Base-by-base conservation (phyloP, 2,329 filamentous ascomycete genomes). In the Cyphellophora attinorum region DNA sequence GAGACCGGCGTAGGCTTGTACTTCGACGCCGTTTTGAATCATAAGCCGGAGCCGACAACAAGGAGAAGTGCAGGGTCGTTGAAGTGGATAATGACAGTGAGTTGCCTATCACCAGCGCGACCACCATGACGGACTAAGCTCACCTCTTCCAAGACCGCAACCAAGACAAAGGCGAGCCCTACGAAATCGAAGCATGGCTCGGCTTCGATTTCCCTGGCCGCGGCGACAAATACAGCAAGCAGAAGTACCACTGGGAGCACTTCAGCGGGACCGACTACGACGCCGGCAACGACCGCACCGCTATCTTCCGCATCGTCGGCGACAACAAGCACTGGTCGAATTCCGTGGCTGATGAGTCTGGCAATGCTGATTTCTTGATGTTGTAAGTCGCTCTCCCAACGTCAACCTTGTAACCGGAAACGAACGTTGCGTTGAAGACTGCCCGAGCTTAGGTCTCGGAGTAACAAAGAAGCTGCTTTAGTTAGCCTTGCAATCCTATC, bases 401-500 rank as follows among this genome's bases (percentile, higher is more conserved):
- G 25, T 19, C 12, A 27, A 31, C n/a, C 31, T 25, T 27, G 33
- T 29, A 89, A 72, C 91, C 79, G 46, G 89, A 96, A 62, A 91
- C 33, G 80, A 74, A 48, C 64, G 80, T 16, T 77, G 80, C n/a
- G n/a, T n/a, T n/a, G n/a, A n/a, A n/a, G n/a, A n/a, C n/a, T n/a
- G n/a, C n/a, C n/a, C n/a, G 71, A n/a, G n/a, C n/a, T n/a, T n/a
- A n/a, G n/a, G n/a, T n/a, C n/a, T n/a, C n/a, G n/a, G n/a, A n/a
- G n/a, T n/a, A n/a, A n/a, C n/a, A n/a, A n/a, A n/a, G n/a, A n/a
- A n/a, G n/a, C n/a, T n/a, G n/a, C n/a, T n/a, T n/a, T n/a, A n/a
- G n/a, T n/a, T n/a, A n/a, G n/a, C n/a, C n/a, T n/a, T n/a, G n/a
- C n/a, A n/a, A n/a, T n/a, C n/a, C n/a, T n/a, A n/a, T n/a, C n/a